A percentile compares a stretch with the other conserved stretches of the same genome.
These are phyloP conservation scores for Darksidea phi DNA, from an alignment of 495 filamentous ascomycete species.

Conservation along the genomic window DNA sequence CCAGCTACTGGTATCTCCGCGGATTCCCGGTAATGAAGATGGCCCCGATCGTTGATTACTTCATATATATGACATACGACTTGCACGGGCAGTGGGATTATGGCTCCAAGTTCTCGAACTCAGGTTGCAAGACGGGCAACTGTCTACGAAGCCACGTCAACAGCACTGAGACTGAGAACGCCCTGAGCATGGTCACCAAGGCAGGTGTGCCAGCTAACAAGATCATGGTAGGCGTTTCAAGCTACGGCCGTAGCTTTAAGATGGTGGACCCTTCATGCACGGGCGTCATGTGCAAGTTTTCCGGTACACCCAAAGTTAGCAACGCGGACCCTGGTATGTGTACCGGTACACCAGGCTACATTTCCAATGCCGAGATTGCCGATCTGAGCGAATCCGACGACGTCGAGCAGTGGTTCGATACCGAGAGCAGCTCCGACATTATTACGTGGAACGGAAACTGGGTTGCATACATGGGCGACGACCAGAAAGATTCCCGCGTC, in stretches of 20 bases:
- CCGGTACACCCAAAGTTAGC: slow-evolving; percentile 27
- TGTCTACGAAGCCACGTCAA: slow-evolving; percentile 50
- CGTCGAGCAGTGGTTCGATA: not conserved
- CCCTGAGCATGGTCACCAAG: slow-evolving; percentile 53
- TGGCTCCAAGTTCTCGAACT: slow-evolving; percentile 24
- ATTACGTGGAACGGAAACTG: slow-evolving; percentile 39
- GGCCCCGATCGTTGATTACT: slow-evolving; percentile 17
- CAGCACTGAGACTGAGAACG: slow-evolving; percentile 45
- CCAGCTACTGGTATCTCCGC: slow-evolving; percentile 29
- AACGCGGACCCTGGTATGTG: slow-evolving; percentile 24
- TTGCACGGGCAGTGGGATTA: slow-evolving; percentile 42
- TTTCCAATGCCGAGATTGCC: slow-evolving; percentile 33
- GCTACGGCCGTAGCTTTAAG: slow-evolving; percentile 47
- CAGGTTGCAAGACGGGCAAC: slow-evolving; percentile 44
- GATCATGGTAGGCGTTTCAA: slow-evolving; percentile 46
- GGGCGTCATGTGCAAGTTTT: slow-evolving; percentile 36
- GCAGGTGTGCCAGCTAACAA: slow-evolving; percentile 47
- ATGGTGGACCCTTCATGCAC: slow-evolving; percentile 42
- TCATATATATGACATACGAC: slow-evolving; percentile 33
- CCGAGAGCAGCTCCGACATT: slow-evolving; percentile 43
- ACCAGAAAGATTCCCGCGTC: slow-evolving; percentile 21
- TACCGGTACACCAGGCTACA: slow-evolving; percentile 35
- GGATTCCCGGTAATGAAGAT: slow-evolving; percentile 22
- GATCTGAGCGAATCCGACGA: slow-evolving; percentile 4
- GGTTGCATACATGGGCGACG: slow-evolving; percentile 47